These are phyloP conservation scores for Trichoderma asperelloides DNA, from an alignment of 495 filamentous ascomycete species.

Conservation along the genomic window DNA sequence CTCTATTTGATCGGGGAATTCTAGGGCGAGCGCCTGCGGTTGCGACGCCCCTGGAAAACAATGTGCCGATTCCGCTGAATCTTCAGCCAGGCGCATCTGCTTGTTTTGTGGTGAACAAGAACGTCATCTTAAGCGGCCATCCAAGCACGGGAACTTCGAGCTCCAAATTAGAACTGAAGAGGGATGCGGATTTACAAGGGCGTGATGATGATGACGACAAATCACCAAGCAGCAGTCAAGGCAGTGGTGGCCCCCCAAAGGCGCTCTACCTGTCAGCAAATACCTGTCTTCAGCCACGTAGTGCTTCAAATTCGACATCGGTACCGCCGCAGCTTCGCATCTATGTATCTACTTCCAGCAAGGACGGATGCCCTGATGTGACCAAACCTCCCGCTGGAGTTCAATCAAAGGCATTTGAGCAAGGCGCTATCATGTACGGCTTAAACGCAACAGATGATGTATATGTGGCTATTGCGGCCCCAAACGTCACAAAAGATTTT, in stretches of 20 bases:
- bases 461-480: conserved; percentile 67
- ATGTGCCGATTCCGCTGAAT: conserved; percentile 45
- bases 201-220: conserved; percentile 12
- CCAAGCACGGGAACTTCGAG: background rate
- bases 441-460: conserved; percentile 50
- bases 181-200: background rate
- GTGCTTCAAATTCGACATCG: conserved; percentile 26
- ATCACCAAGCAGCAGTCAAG: conserved; percentile 14
- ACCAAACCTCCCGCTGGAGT: conserved; percentile 31
- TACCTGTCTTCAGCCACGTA: conserved; percentile 64
- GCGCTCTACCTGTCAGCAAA: conserved; percentile 72
- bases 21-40: conserved; percentile 49
- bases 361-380: conserved; percentile 37
- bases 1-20: conserved; percentile 48
- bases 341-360: conserved; percentile 58
- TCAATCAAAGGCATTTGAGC: conserved; percentile 20
- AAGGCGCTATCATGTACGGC: conserved; percentile 55
- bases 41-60: conserved; percentile 49
- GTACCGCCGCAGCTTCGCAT: conserved; percentile 64
- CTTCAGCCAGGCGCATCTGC: conserved; percentile 47
- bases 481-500: conserved; percentile 38
- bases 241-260: conserved; percentile 21
- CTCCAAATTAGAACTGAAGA: background rate
- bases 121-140: conserved; percentile 13
- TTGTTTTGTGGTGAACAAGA: conserved; percentile 25